Conservation (phyloP, 1,139 yeast genomes). For the Geotrichum restrictum region DNA sequence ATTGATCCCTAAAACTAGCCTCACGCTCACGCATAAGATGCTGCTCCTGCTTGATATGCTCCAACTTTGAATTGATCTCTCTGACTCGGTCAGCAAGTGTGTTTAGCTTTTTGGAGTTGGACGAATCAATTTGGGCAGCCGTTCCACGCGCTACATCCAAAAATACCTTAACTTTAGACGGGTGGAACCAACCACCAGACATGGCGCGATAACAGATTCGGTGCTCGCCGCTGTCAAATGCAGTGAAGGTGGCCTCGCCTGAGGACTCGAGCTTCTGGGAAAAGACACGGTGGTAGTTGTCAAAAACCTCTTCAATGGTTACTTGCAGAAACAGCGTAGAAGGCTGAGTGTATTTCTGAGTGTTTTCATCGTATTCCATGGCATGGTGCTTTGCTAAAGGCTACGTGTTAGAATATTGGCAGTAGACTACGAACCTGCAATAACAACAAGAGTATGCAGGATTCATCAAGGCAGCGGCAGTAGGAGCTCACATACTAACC, state of each 20-base stretch:
- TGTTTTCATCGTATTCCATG: conserved; percentile 50
- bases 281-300: conserved; percentile 63
- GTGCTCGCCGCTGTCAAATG: conserved; percentile 71
- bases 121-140: conserved; percentile 49
- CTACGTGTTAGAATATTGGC: background rate
- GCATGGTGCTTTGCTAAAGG: conserved; percentile 47
- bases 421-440: no score
- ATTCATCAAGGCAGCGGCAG: background rate
- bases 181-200: conserved; percentile 56
- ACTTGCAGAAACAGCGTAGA: conserved; percentile 47
- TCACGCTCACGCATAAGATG: conserved; percentile 65
- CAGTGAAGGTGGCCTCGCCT: conserved; percentile 66
- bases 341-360: conserved; percentile 47
- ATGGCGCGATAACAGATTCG: conserved; percentile 65
- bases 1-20: conserved; percentile 59
- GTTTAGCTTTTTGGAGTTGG: conserved; percentile 48
- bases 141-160: conserved; percentile 54
- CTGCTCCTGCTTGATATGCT: conserved; percentile 62
- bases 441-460: no score
- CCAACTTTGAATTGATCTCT: conserved; percentile 51
- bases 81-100: conserved; percentile 52
- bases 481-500: conserved; percentile 43
- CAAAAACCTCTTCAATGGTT: conserved; percentile 62
- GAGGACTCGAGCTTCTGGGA: conserved; percentile 56
- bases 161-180: conserved; percentile 48